Percentiles rank a stretch among this genome's conserved stretches.
phyloP scores from a whole-genome alignment of 768 basidiomycete genomes.

The Lentinula edodes region DNA sequence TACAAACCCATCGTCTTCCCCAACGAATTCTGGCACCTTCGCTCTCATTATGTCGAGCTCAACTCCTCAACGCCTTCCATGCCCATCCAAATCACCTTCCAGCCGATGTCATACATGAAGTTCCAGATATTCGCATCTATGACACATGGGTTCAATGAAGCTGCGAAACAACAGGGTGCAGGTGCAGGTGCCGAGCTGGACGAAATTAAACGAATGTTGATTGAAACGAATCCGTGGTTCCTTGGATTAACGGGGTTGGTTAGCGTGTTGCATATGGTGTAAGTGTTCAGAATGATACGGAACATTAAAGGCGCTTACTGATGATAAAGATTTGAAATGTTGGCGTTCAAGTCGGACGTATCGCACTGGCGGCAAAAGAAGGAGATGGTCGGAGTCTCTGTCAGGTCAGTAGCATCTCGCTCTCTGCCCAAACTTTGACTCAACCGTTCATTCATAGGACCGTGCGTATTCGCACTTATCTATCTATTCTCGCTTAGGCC shows the following conservation, averaged over 20 bases:
- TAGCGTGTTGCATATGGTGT: constrained; percentile 84
- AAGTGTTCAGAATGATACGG: constrained; percentile 23
- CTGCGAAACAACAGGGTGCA: constrained; percentile 68
- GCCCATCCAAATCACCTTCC: constrained; percentile 78
- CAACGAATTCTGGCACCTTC: constrained; percentile 93
- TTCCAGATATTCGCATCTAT: constrained; percentile 84
- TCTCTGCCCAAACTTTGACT: neutral
- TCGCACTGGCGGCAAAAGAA: constrained; percentile 94
- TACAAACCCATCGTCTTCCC: constrained; percentile 89
- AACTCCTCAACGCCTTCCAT: constrained; percentile 76
- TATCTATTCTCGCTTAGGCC: neutral
- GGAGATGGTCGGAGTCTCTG: constrained; percentile 91
- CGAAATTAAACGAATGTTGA: constrained; percentile 91
- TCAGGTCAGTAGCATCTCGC: constrained; percentile 48
- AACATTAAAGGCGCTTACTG: constrained; percentile 1
- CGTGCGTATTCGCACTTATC: constrained; percentile 36
- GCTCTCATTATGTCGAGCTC: constrained; percentile 76
- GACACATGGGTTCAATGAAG: constrained; percentile 84
- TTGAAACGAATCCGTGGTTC: constrained; percentile 86
- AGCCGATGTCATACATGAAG: constrained; percentile 82
- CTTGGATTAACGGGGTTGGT: constrained; percentile 80
- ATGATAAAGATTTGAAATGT: constrained; percentile 75
- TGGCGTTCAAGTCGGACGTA: constrained; percentile 94
- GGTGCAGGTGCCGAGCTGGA: constrained; percentile 72
- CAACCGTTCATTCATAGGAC: constrained; percentile 34